phyloP scores from a whole-genome alignment of 768 basidiomycete genomes.

The Fomitopsis pulvina region DNA sequence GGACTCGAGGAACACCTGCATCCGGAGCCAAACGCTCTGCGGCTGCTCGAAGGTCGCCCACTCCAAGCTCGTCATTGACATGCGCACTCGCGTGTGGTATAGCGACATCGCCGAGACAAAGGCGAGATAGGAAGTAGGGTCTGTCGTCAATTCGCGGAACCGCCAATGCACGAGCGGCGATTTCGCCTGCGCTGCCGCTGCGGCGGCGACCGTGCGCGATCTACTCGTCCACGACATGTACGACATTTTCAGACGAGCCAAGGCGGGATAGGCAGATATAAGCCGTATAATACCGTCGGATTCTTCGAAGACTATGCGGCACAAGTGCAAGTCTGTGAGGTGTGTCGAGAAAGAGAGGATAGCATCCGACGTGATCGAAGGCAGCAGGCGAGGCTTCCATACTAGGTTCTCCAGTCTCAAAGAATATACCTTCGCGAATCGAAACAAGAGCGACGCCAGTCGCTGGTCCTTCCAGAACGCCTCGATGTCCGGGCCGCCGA shows the following conservation, averaged over 20 bases:
- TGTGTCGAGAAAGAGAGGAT: neutral
- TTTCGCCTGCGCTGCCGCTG: neutral
- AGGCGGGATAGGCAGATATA: neutral
- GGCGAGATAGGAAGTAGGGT: neutral
- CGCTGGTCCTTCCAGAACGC: neutral
- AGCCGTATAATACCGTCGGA: neutral
- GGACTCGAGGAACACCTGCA: no score
- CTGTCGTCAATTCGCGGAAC: neutral
- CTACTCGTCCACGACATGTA: neutral
- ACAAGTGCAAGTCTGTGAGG: neutral
- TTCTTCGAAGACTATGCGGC: neutral
- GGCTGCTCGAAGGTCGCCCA: neutral
- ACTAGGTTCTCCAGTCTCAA: neutral
- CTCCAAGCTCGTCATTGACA: neutral
- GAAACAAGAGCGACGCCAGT: neutral
- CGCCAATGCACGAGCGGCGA: neutral
- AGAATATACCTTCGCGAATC: neutral
- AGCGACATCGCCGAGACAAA: neutral
- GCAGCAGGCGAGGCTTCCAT: neutral
- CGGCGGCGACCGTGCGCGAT: neutral
- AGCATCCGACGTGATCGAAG: neutral
- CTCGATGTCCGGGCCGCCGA: neutral
- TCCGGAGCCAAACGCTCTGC: neutral
- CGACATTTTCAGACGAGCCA: neutral
- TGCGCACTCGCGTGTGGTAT: neutral